phyloP scores from a whole-genome alignment of 768 basidiomycete genomes.

The Gautieria morchelliformis region DNA sequence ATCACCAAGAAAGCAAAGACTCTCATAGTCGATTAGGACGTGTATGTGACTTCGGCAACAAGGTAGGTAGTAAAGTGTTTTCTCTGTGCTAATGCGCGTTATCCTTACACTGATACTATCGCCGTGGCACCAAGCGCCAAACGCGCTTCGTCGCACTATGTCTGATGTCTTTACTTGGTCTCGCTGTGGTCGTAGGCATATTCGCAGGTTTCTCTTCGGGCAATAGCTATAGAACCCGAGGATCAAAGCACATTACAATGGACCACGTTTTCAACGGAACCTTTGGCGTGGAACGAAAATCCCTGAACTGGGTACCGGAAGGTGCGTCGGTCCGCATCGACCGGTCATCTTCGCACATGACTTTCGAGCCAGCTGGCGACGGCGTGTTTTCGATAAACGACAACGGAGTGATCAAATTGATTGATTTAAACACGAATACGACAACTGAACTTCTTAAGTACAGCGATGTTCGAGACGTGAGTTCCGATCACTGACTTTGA shows the following conservation, averaged over 20 bases:
- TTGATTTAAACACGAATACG: slow-evolving; percentile 68
- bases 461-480: slow-evolving; percentile 57
- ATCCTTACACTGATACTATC: background rate
- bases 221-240: slow-evolving; percentile 32
- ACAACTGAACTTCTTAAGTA: slow-evolving; percentile 51
- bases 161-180: slow-evolving; percentile 46
- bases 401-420: slow-evolving; percentile 61
- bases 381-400: slow-evolving; percentile 73
- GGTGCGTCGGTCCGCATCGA: slow-evolving; percentile 37
- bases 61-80: background rate
- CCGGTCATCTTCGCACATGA: background rate
- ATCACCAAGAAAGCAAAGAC: slow-evolving; percentile 11
- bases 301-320: slow-evolving; percentile 84
- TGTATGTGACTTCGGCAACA: background rate
- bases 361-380: slow-evolving; percentile 62
- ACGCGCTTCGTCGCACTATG: slow-evolving; percentile 53
- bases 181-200: slow-evolving; percentile 64
- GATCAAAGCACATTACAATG: slow-evolving; percentile 64
- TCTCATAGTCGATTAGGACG: background rate
- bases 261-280: slow-evolving; percentile 93
- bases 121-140: background rate
- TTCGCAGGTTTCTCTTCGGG: slow-evolving; percentile 64
- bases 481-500: slow-evolving; percentile 10
- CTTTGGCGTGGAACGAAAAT: slow-evolving; percentile 40
- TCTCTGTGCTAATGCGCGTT: background rate